A percentile compares a stretch with the other conserved stretches of the same genome.
Evolutionary conservation across 179 eudicot genomes (phyloP).

Genomic region (Dionaea muscipula): DNA sequence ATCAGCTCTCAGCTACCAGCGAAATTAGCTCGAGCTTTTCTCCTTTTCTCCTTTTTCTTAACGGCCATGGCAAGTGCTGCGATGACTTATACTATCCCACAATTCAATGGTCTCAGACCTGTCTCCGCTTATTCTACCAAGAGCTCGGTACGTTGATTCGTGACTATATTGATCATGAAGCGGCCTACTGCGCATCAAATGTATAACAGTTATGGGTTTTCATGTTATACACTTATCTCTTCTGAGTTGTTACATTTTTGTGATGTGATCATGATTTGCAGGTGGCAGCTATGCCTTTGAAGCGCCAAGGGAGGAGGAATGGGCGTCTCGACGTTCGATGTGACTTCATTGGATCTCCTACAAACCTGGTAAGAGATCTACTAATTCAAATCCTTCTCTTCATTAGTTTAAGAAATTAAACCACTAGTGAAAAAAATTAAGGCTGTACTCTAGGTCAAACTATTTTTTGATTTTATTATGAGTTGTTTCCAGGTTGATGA

Average conservation of each 20-base stretch:
- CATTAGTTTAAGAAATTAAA: no score
- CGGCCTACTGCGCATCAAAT: not conserved
- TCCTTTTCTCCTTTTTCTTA: no score
- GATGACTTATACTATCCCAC: conserved; percentile 25
- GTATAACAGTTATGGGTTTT: not conserved
- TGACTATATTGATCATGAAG: no score
- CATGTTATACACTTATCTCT: not conserved
- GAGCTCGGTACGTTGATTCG: conserved; percentile 19
- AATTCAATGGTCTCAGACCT: conserved; percentile 30
- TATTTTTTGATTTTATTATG: no score
- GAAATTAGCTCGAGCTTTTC: no score
- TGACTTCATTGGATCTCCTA: conserved; percentile 86
- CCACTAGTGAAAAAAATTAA: not conserved
- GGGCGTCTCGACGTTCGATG: conserved; percentile 74
- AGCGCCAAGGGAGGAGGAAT: conserved; percentile 38
- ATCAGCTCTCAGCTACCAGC: no score
- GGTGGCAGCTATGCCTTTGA: conserved; percentile 53
- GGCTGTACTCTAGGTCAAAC: not conserved
- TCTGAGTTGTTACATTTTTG: not conserved
- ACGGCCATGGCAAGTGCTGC: not conserved
- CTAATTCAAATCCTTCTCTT: not conserved
- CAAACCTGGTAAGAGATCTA: conserved; percentile 45
- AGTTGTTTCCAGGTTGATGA: no score
- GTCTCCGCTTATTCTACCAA: conserved; percentile 16
- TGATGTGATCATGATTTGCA: conserved; percentile 4